Evolutionary conservation across 2,329 filamentous ascomycete species (phyloP), one percentile per base, ranked within the genome.

Genomic region (Chaetomium sp.): DNA sequence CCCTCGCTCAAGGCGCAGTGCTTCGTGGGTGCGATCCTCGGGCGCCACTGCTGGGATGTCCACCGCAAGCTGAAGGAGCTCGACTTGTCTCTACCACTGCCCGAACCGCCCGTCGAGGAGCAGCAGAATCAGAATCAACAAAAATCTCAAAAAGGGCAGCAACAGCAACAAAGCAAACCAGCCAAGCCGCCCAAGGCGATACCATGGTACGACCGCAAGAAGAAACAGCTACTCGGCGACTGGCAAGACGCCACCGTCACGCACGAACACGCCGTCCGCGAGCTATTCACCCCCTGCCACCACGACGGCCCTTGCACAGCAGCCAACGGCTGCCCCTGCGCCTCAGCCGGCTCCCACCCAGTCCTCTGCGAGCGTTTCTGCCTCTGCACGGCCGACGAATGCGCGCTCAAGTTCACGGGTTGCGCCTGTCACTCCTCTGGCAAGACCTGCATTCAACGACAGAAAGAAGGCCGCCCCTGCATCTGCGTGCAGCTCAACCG

Each of bases 311-410:
- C 83, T 2, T 91, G 88, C 68, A 79, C 79, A 12, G 70, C 70
- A 3, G 71, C 72, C 4, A 77, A 77, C 10, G 64, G 72, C 14
- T 92, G 88, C 62, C 72, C 77, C 1, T 92, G 88, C 64, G 83
- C 81, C 12, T 69, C 76, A 48, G 74, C 79, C 8, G 76, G 77
- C 12, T 72, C 59, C 19, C 59, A 55, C 40, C 53, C 57, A 5
- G 46, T 89, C 19, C 76, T 86, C 14, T 92, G 88, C 65, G 88
- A 91, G 61, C 87, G 86, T 61, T 84, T 82, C 58, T 92, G 88
- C 59, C 75, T 76, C 8, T 88, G 84, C 63, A 79, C 80, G 0
- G 75, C 77, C 3, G 78, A 82, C 8, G 75, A 66, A 12, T 87
- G 84, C 58, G 76, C 78, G 36, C 79, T 81, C 61, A 84, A 85